Base-by-base conservation (phyloP, 2,329 filamentous ascomycete genomes). In the Xylariales sp. region DNA sequence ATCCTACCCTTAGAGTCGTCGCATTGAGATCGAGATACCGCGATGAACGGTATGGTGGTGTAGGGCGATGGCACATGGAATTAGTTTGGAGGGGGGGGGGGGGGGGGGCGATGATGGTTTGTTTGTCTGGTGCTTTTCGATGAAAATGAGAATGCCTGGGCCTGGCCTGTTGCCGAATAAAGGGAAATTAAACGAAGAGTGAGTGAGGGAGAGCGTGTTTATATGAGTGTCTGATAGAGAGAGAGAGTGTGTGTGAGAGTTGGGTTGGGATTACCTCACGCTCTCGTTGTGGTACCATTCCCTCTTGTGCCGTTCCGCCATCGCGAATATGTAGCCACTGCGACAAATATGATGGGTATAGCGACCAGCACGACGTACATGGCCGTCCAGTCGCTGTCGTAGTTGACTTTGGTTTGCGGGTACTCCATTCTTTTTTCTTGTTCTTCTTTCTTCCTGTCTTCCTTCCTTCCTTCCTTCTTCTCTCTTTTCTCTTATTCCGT, bases 301-400 rank as follows among this genome's bases (percentile, higher is more conserved):
- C 41, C 45, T 12, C 49, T 50, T 23, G 18, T 41, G 10, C 55
- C 66, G n/a, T 74, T 69, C 3, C 66, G 66, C 66, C 71, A 67
- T 3, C 45, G 56, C 32, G 75, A 71, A 46, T 64, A 71, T 3
- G 72, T 0, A 1, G 69, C 72, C 30, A 73, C 39, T 39, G 14
- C 45, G 5, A 69, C 28, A 58, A 77, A 76, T 7, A 71, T 36
- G 28, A 73, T 5, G 8, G 75, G 76, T n/a, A 76, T 73, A 12
- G 73, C 57, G 34, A 48, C 67, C 1, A 78, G 53, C 9, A 76
- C 7, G 43, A 74, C 62, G 60, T 74, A 78, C 67, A 75, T 70
- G 1, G 62, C 14, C 4, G 66, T 71, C 75, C 75, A 78, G 58
- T 77, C 68, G 67, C 71, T 72, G 45, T 72, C 65, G 49, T 70